These are phyloP conservation scores for Calonectria leucothoes DNA, from an alignment of 2,329 filamentous ascomycete species.

Conservation along the genomic window DNA sequence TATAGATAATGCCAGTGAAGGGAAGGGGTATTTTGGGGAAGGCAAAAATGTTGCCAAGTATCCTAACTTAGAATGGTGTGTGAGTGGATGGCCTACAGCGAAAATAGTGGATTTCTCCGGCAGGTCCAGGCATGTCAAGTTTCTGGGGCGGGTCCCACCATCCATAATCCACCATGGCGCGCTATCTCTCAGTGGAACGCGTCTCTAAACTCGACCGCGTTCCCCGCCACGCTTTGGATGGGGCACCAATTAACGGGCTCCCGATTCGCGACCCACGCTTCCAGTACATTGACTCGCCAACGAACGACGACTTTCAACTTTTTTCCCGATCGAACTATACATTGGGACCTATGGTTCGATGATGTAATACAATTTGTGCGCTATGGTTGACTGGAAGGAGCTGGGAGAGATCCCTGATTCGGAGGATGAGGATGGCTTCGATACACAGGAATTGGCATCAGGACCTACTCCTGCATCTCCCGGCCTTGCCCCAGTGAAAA, in stretches of 20 bases:
- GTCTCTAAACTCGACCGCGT: constrained; percentile 43
- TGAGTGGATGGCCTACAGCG: background rate
- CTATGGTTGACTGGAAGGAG: constrained; percentile 62
- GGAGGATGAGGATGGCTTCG: constrained; percentile 59
- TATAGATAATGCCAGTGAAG: background rate
- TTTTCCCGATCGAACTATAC: constrained; percentile 2
- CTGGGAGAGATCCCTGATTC: constrained; percentile 64
- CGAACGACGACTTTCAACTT: background rate
- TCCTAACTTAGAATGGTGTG: background rate
- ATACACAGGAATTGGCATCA: constrained; percentile 46
- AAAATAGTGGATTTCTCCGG: constrained; percentile 4
- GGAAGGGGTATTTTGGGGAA: background rate
- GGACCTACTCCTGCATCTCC: constrained; percentile 7
- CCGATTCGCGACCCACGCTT: constrained; percentile 15
- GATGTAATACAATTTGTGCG: constrained; percentile 44
- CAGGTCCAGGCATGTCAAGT: constrained; percentile 6
- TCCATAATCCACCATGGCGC: constrained; percentile 14
- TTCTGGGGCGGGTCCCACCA: constrained; percentile 6
- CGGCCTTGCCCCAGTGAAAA: constrained; percentile 13
- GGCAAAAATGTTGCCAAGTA: background rate
- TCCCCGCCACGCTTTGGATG: constrained; percentile 31
- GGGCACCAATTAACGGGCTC: constrained; percentile 34
- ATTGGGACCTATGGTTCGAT: constrained; percentile 23
- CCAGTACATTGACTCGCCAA: background rate
- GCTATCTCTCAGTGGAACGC: constrained; percentile 36